Base-by-base conservation (phyloP, 2,329 filamentous ascomycete genomes). In the Arthrobotrys pseudoclavata region DNA sequence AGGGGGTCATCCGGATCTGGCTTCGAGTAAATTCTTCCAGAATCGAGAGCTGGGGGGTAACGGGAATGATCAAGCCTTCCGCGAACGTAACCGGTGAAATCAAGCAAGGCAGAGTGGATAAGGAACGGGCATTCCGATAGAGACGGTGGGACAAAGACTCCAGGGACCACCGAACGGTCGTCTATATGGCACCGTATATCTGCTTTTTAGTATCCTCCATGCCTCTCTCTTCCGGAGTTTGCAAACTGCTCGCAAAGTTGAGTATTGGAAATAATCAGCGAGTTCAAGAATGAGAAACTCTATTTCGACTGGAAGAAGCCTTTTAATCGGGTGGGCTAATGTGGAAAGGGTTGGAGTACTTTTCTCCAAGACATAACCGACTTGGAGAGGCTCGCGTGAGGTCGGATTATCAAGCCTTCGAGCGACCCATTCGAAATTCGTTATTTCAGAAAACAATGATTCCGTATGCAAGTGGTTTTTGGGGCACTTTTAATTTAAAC, bases 1-100 rank as follows among this genome's bases (percentile, higher is more conserved):
- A 57, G 4, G 12, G 64, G 50, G n/a, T 68, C 22, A n/a, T 60
- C 64, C 5, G 64, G 48, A 12, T 57, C 50, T 29, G 64, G 64
- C 15, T 60, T 34, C 1, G 29, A 53, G 22, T 57, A 57, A 1
- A 45, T 57, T n/a, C 37, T 57, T 34, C 64, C 64, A 24, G 48
- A 5, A 0, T 68, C 50, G 26, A 68, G 5, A 9, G 22, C 20
- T 6, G 9, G 18, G 5, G 10, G 18, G 6, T 7, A 12, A 4
- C 1, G 3, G 20, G 31, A 40, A 9, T n/a, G 1, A n/a, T 67
- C 48, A 42, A 53, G 10, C 10, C 37, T 68, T 31, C 64, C 64
- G 3, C 64, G 34, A 4, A 26, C 22, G 24, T 68, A 48, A 13
- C 64, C 64, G 7, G 50, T 68, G 20, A 68, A 68, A 20, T 26